Base-by-base conservation (phyloP, 164 flowering plant genomes). In the Buxus sempervirens region DNA sequence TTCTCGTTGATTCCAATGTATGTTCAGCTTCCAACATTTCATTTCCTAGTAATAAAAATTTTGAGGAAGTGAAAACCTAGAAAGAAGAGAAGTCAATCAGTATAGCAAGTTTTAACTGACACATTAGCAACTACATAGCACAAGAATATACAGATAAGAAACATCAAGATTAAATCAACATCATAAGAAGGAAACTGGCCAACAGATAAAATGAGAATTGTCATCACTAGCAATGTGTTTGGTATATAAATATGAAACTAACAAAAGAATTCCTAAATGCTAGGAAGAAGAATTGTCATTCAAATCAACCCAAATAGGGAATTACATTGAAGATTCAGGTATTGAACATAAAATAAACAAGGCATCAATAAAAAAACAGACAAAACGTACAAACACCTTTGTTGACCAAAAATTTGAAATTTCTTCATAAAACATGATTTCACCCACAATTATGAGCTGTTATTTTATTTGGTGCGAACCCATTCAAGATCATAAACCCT, bases 1-100 rank as follows among this genome's bases (percentile, higher is more conserved):
- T 27, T 58, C 63, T 65, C 18, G 65, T 45, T 9, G 68, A 48
- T 59, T 68, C 77, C 62, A 57, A 49, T 57, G 19, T 38, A 51
- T 53, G 66, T 26, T 69, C 76, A 8, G 58, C 55, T 32, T 66
- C 53, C 24, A 64, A 28, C 66, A 60, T 64, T 69, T 64, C 51
- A 65, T 42, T 42, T 54, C 16, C 23, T 60, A 56, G 54, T 22
- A 32, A 60, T 48, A 69, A 13, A 19, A 69, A 54, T 12, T 20
- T 16, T 38, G 48, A 15, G 26, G 10, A 66, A 21, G 20, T 41
- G 16, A 36, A 22, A 0, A 5, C 38, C 69, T 58, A 36, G 14
- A 21, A 57, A 57, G 25, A 28, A 19, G 18, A 38, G 61, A 58
- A 24, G 10, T 58, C 1, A 15, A 5, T 16, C 38, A 26, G 61